A percentile compares a stretch with the other conserved stretches of the same genome.
Evolutionary conservation across 345 rosid genomes (phyloP).

Genomic region (Euphorbia tirucalli): DNA sequence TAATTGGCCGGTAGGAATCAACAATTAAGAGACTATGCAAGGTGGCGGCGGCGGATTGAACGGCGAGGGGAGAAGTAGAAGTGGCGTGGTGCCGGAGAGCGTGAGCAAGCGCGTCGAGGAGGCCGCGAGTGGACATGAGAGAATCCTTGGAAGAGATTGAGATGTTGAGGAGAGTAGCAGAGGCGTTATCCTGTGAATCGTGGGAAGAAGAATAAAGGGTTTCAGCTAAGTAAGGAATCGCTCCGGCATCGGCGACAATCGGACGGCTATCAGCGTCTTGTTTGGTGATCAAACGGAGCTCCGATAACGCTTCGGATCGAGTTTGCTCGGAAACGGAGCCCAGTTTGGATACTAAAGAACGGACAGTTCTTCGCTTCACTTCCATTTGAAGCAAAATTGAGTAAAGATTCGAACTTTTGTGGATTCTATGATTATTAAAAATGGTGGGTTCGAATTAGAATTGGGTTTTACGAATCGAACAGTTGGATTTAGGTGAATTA

Average conservation of each 20-base stretch:
- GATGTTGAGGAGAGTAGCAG: constrained; percentile 79
- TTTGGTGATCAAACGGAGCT: constrained; percentile 72
- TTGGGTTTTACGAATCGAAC: background rate
- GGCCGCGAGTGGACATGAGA: constrained; percentile 77
- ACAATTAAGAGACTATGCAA: constrained; percentile 68
- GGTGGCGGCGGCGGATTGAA: constrained; percentile 82
- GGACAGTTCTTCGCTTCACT: constrained; percentile 60
- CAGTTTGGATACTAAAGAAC: constrained; percentile 60
- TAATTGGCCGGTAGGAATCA: constrained; percentile 73
- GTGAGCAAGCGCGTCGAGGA: constrained; percentile 87
- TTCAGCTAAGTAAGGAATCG: constrained; percentile 78
- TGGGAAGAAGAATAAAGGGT: constrained; percentile 67
- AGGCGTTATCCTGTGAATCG: constrained; percentile 73
- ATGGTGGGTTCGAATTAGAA: background rate
- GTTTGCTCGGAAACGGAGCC: constrained; percentile 80
- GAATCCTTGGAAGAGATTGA: constrained; percentile 67
- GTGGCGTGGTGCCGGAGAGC: constrained; percentile 61
- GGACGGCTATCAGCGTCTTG: constrained; percentile 70
- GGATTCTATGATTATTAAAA: no score
- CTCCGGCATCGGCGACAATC: constrained; percentile 69
- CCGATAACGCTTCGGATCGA: constrained; percentile 64
- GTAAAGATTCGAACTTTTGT: background rate
- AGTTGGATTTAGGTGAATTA: no score
- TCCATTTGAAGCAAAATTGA: constrained; percentile 42
- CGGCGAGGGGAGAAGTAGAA: constrained; percentile 56